Conservation (phyloP, 140 eudicot species). For the Erigeron philadelphicus region DNA sequence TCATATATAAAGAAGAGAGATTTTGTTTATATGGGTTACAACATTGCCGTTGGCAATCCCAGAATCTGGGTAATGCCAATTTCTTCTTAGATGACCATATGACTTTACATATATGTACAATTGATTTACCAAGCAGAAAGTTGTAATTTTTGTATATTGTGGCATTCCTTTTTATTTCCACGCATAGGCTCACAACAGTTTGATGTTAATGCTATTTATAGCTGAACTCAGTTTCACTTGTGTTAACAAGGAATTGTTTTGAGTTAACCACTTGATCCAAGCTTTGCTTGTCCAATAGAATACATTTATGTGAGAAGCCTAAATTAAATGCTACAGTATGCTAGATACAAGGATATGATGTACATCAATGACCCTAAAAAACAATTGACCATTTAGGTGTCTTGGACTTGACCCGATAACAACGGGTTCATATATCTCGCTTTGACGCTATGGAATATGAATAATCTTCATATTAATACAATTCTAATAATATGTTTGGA, state of each 20-base stretch:
- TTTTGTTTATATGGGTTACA: constrained; percentile 6
- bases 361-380: too few relatives aligned
- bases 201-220: neutral
- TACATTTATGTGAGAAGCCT: too few relatives aligned
- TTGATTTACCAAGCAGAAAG: constrained; percentile 28
- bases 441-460: too few relatives aligned
- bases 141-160: constrained; percentile 27
- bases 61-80: constrained; percentile 22
- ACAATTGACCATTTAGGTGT: too few relatives aligned
- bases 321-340: too few relatives aligned
- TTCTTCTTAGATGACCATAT: constrained; percentile 27
- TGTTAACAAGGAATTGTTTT: constrained; percentile 8
- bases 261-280: neutral
- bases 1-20: constrained; percentile 26
- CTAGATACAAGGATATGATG: too few relatives aligned
- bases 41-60: constrained; percentile 26
- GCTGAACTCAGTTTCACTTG: constrained; percentile 7
- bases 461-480: too few relatives aligned
- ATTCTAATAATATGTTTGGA: too few relatives aligned
- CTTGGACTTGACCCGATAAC: too few relatives aligned
- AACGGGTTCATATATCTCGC: too few relatives aligned
- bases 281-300: too few relatives aligned
- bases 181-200: neutral
- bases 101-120: constrained; percentile 20
- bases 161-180: neutral